Conservation (phyloP, 805 yeast species). For the Teunomyces kruisii region DNA sequence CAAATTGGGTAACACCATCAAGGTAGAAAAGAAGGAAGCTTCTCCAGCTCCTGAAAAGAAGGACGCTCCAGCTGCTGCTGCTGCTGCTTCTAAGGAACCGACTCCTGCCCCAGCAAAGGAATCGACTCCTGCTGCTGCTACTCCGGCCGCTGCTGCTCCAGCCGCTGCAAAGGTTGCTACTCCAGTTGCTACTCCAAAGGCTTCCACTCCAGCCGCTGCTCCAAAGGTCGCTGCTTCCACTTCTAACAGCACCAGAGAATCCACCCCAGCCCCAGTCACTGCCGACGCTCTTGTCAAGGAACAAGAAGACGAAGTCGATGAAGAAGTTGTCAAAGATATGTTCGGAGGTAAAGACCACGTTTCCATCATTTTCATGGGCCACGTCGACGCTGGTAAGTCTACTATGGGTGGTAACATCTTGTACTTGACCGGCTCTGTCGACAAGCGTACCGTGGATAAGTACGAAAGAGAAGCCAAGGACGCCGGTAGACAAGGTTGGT, state of each 20-base stretch:
- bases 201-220: conserved; percentile 13
- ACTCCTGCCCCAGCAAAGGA: neutral
- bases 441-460: conserved; percentile 97
- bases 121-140: conserved; percentile 9
- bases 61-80: conserved; percentile 12
- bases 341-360: conserved; percentile 97
- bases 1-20: conserved; percentile 46
- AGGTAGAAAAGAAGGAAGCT: conserved; percentile 30
- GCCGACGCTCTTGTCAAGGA: conserved; percentile 61
- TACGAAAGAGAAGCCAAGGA: conserved; percentile 98
- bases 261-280: conserved; percentile 18
- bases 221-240: conserved; percentile 12
- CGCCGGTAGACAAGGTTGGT: conserved; percentile 99
- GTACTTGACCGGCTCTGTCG: conserved; percentile 93
- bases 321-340: conserved; percentile 85
- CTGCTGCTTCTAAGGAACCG: conserved; percentile 6
- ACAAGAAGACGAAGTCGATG: conserved; percentile 81
- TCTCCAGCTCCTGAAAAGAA: conserved; percentile 7
- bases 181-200: conserved; percentile 8
- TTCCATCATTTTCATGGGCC: conserved; percentile 98
- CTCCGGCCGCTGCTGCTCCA: conserved; percentile 8
- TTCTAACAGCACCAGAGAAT: conserved; percentile 15
- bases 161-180: conserved; percentile 13
- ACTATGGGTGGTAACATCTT: conserved; percentile 99
- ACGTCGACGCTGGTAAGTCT: conserved; percentile 98